phyloP scores from a whole-genome alignment of 768 basidiomycete genomes.

The Mycena galericulata region DNA sequence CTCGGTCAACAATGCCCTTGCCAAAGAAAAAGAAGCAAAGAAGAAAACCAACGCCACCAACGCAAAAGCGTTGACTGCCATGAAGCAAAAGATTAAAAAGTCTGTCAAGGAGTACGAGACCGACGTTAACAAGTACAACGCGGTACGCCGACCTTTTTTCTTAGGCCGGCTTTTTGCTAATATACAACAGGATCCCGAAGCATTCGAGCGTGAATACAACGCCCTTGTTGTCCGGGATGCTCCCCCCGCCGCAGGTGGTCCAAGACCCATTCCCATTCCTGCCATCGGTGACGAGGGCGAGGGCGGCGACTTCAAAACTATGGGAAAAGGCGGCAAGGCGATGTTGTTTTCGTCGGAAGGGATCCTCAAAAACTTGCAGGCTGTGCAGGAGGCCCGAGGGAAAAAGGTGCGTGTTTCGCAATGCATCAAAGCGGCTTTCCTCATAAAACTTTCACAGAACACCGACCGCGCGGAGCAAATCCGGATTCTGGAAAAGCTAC shows the following conservation, averaged over 20 bases:
- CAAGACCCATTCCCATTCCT: slow-evolving; percentile 47
- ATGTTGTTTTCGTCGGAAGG: slow-evolving; percentile 85
- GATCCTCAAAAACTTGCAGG: slow-evolving; percentile 93
- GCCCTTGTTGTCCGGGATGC: slow-evolving; percentile 62
- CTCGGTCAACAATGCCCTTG: slow-evolving; percentile 76
- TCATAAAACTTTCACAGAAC: slow-evolving; percentile 67
- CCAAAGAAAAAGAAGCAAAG: slow-evolving; percentile 92
- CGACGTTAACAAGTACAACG: slow-evolving; percentile 82
- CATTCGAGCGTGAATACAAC: slow-evolving; percentile 83
- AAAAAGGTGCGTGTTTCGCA: slow-evolving; percentile 88
- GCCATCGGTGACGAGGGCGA: slow-evolving; percentile 55
- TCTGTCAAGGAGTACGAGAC: slow-evolving; percentile 88
- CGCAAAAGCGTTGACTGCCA: slow-evolving; percentile 93
- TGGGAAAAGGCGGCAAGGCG: slow-evolving; percentile 90
- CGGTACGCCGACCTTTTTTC: slow-evolving; percentile 58
- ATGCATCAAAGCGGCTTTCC: not conserved
- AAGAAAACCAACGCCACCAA: slow-evolving; percentile 98
- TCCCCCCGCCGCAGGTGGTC: slow-evolving; percentile 48
- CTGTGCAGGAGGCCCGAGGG: slow-evolving; percentile 93
- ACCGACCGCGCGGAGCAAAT: slow-evolving; percentile 97
- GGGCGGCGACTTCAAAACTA: slow-evolving; percentile 83
- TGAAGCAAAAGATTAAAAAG: slow-evolving; percentile 98
- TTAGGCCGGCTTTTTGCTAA: slow-evolving; percentile 2
- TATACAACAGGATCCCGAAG: slow-evolving; percentile 81
- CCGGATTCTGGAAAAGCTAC: slow-evolving; percentile 86